These are phyloP conservation scores for Cytospora mali DNA, from an alignment of 2,329 filamentous ascomycete species.

Conservation along the genomic window DNA sequence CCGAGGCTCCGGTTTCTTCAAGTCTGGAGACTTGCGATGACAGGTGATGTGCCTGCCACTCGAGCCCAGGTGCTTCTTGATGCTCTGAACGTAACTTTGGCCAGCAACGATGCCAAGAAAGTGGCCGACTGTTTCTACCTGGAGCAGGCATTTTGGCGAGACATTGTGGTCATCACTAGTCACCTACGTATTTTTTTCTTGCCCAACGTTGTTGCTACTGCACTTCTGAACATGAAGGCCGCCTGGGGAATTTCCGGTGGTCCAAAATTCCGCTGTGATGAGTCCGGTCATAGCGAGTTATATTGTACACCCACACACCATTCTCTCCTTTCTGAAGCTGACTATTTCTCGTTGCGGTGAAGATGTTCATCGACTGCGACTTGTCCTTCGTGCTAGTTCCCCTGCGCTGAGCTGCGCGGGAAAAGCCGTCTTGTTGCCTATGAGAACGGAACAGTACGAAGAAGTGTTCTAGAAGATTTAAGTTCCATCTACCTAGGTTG, in stretches of 20 bases:
- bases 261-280: slow-evolving; percentile 9
- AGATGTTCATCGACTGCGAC: slow-evolving; percentile 38
- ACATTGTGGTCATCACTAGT: slow-evolving; percentile 40
- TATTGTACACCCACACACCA: slow-evolving; percentile 19
- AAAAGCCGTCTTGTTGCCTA: slow-evolving; percentile 37
- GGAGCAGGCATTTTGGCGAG: slow-evolving; percentile 41
- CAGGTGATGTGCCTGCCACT: slow-evolving; percentile 9
- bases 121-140: slow-evolving; percentile 37
- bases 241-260: slow-evolving; percentile 4
- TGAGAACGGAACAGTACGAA: neutral
- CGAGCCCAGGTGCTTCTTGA: slow-evolving; percentile 26
- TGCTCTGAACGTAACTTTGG: slow-evolving; percentile 32
- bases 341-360: neutral
- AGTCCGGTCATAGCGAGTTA: slow-evolving; percentile 8
- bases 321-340: neutral
- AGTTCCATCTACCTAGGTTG: slow-evolving; percentile 37
- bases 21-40: slow-evolving; percentile 24
- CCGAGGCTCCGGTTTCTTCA: slow-evolving; percentile 10
- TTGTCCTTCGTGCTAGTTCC: slow-evolving; percentile 37
- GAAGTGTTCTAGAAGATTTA: slow-evolving; percentile 39
- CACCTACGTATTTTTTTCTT: slow-evolving; percentile 39
- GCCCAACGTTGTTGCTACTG: slow-evolving; percentile 28
- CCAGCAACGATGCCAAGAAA: slow-evolving; percentile 29
- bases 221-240: neutral
- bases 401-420: slow-evolving; percentile 38